Conservation (phyloP, 768 basidiomycete species). For the Mycena indigotica region DNA sequence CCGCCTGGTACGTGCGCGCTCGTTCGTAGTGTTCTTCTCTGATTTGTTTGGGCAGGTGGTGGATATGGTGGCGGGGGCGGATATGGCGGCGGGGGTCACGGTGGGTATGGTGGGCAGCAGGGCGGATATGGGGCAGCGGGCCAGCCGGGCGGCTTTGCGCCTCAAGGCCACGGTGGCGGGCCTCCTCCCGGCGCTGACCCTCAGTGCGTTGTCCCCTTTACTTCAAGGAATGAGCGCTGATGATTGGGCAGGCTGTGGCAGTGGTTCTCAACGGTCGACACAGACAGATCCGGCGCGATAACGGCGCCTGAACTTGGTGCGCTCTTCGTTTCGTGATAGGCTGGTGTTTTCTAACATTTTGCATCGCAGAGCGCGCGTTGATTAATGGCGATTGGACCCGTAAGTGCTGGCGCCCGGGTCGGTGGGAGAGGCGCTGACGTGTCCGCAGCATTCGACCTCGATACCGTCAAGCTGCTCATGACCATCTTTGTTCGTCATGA, state of each 20-base stretch:
- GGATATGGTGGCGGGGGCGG: constrained; percentile 24
- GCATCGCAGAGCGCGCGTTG: constrained; percentile 43
- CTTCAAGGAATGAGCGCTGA: neutral
- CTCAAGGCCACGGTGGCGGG: constrained; percentile 34
- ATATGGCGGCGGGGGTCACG: constrained; percentile 27
- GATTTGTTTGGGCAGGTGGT: constrained; percentile 25
- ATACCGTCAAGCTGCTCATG: constrained; percentile 86
- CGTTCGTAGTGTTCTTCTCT: neutral
- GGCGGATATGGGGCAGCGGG: constrained; percentile 30
- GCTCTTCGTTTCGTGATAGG: constrained; percentile 28
- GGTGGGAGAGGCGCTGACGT: neutral
- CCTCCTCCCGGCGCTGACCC: constrained; percentile 74
- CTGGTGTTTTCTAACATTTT: neutral
- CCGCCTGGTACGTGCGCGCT: neutral
- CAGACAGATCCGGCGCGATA: constrained; percentile 69
- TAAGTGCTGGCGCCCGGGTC: constrained; percentile 40
- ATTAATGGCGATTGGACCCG: constrained; percentile 75
- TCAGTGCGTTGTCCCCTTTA: constrained; percentile 50
- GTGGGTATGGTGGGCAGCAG: too few species aligned
- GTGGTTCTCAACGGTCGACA: constrained; percentile 74
- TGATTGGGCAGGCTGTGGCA: constrained; percentile 57
- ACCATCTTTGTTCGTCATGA: constrained; percentile 70
- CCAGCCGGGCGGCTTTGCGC: constrained; percentile 25
- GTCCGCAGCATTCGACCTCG: constrained; percentile 72
- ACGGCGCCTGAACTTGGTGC: constrained; percentile 65